Base-by-base conservation (phyloP, 768 basidiomycete genomes). In the Amanita thiersii region DNA sequence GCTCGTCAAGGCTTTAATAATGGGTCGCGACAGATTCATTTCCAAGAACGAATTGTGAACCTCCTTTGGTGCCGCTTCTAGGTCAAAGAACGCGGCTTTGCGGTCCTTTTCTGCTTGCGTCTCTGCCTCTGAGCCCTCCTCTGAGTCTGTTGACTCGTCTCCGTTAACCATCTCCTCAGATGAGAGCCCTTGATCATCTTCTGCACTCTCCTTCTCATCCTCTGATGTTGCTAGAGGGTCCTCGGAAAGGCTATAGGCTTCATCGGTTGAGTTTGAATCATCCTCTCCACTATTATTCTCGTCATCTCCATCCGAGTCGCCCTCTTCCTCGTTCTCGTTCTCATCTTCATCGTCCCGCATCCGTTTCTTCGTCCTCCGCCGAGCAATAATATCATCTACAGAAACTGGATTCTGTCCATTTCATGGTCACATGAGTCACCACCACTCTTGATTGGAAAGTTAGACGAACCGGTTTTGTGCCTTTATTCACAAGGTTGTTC, bases 21-120 rank as follows among this genome's bases (percentile, higher is more conserved):
- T 73, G 1, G 92, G 96, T 20, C 96, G 85, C 1, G 96, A 97
- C 20, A 99, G 73, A 58, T 93, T 94, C 89, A 96, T 92, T 6
- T 84, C 77, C 26, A 89, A 63, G 67, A 96, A 96, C 11, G 93
- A 90, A 25, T 76, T 58, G 52, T 88, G 80, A n/a, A 63, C 56
- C 49, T 77, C 68, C 32, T 70, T 56, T 7, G 64, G 64, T 35
- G 60, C 55, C 30, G 67, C 55, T 39, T 75, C 70, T 1, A 77
- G 72, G 48, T 87, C 82, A 60, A 96, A 97, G 61, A 87, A 98
- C 10, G 87, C 89, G 17, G 79, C 75, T 64, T 96, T 94, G 39
- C 88, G 77, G 47, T 82, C 83, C 39, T 75, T 82, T 46, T 74
- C 73, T 46, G 76, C 75, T 36, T 74, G 77, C 11, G 78, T 79